Conservation (phyloP, 2,329 filamentous ascomycete species). For the Sclerotinia trifoliorum region DNA sequence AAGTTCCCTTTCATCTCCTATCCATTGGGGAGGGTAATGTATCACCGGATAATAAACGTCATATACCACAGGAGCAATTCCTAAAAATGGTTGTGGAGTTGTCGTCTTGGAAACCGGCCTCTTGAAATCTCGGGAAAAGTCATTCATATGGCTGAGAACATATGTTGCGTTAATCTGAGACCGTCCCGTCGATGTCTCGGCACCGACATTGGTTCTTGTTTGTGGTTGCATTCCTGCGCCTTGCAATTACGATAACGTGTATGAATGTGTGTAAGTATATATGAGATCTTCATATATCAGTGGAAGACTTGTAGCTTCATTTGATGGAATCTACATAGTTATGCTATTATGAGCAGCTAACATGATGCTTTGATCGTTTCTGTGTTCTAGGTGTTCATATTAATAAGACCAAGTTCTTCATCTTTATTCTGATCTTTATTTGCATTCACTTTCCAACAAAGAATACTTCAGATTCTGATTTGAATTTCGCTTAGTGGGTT, state of each 20-base stretch:
- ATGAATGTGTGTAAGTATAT: neutral
- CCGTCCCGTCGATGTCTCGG: neutral
- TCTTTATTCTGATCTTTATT: slow-evolving; percentile 12
- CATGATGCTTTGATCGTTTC: neutral
- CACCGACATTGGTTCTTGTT: neutral
- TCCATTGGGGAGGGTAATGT: neutral
- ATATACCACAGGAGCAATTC: neutral
- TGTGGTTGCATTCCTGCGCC: slow-evolving; percentile 1
- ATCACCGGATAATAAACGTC: neutral
- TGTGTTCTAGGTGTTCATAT: neutral
- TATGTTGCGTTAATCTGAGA: neutral
- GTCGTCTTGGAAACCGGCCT: neutral
- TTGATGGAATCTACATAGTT: neutral
- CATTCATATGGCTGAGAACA: neutral
- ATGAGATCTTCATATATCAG: neutral
- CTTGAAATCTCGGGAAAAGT: neutral
- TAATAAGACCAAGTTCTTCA: neutral
- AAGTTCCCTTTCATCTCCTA: neutral
- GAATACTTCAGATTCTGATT: neutral
- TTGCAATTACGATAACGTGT: neutral
- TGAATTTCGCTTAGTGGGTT: neutral
- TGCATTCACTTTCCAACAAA: neutral
- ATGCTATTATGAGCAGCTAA: neutral
- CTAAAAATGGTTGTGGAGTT: neutral
- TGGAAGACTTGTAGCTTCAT: neutral